Conservation (phyloP, 352 stramenopile species). For the Elongisporangium prolatum region DNA sequence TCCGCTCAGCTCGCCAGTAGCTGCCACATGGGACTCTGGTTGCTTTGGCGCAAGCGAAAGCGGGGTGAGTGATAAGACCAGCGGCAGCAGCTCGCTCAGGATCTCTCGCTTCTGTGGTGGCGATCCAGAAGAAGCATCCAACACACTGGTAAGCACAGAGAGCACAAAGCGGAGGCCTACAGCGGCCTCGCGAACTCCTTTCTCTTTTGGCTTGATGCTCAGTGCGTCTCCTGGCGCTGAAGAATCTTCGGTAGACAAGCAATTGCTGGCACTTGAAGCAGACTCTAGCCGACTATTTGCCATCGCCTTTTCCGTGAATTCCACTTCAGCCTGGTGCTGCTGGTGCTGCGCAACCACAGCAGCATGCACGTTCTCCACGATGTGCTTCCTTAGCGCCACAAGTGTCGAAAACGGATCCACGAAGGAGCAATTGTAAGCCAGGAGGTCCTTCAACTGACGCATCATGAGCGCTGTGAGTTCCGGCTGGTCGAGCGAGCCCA, state of each 20-base stretch:
- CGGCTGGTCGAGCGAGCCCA: slow-evolving; percentile 42
- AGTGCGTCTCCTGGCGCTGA: background rate
- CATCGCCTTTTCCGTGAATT: slow-evolving; percentile 1
- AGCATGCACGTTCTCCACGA: slow-evolving; percentile 58
- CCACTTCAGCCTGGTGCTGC: slow-evolving; percentile 21
- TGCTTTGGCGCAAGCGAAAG: slow-evolving; percentile 25
- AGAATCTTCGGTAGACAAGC: background rate
- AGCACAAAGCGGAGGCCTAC: slow-evolving; percentile 40
- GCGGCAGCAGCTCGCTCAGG: slow-evolving; percentile 35
- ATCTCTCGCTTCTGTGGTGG: slow-evolving; percentile 30
- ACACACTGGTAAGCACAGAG: slow-evolving; percentile 25
- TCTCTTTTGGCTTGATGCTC: slow-evolving; percentile 24
- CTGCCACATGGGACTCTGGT: background rate
- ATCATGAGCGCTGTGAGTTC: slow-evolving; percentile 37
- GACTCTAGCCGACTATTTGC: slow-evolving; percentile 13
- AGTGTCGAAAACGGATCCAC: slow-evolving; percentile 54
- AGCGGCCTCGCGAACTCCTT: slow-evolving; percentile 24
- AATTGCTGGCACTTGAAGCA: slow-evolving; percentile 5
- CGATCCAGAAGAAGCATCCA: slow-evolving; percentile 13
- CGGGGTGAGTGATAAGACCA: slow-evolving; percentile 29
- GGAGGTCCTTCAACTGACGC: slow-evolving; percentile 36
- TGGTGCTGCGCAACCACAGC: slow-evolving; percentile 40
- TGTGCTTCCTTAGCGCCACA: slow-evolving; percentile 41
- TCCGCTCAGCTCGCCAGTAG: background rate
- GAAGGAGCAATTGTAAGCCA: slow-evolving; percentile 34